Evolutionary conservation across 768 basidiomycete species (phyloP).

Genomic region (Tylopilus felleus): DNA sequence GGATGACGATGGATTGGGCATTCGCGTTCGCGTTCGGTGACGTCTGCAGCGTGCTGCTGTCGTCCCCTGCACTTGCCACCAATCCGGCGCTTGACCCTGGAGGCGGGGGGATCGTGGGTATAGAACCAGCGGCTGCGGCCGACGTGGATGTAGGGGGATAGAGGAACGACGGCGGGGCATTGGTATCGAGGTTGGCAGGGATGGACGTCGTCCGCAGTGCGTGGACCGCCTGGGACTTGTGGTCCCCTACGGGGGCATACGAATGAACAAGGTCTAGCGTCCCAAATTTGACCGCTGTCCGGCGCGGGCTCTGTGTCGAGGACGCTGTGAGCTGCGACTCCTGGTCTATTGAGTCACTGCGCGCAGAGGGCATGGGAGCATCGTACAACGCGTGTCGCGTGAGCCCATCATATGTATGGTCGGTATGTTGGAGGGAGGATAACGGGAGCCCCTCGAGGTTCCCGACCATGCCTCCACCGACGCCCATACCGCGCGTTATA

Average conservation of each 20-base stretch:
- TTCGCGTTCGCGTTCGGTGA: constrained; percentile 26
- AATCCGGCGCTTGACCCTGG: constrained; percentile 1
- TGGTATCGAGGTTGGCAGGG: constrained; percentile 14
- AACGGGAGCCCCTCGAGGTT: constrained; percentile 23
- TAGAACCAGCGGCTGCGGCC: not conserved
- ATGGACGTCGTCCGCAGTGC: constrained; percentile 19
- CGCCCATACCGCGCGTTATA: constrained; percentile 18
- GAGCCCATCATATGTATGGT: constrained; percentile 48
- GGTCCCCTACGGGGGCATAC: constrained; percentile 59
- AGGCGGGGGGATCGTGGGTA: constrained; percentile 16
- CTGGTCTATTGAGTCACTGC: constrained; percentile 37
- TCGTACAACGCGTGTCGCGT: constrained; percentile 87
- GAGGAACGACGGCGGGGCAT: constrained; percentile 15
- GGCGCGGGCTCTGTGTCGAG: constrained; percentile 31
- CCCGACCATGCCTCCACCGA: constrained; percentile 29
- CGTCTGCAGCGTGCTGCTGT: not conserved
- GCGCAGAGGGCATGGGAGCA: constrained; percentile 62
- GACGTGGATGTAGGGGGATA: constrained; percentile 23
- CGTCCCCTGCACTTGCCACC: not conserved
- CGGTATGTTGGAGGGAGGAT: constrained; percentile 26
- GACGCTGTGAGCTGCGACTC: constrained; percentile 31
- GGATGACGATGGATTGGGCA: constrained; percentile 23
- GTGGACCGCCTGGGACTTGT: constrained; percentile 43
- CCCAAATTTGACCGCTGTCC: constrained; percentile 75
- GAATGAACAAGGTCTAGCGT: constrained; percentile 70